Base-by-base conservation (phyloP, 2,329 filamentous ascomycete genomes). In the Talaromyces sp. region DNA sequence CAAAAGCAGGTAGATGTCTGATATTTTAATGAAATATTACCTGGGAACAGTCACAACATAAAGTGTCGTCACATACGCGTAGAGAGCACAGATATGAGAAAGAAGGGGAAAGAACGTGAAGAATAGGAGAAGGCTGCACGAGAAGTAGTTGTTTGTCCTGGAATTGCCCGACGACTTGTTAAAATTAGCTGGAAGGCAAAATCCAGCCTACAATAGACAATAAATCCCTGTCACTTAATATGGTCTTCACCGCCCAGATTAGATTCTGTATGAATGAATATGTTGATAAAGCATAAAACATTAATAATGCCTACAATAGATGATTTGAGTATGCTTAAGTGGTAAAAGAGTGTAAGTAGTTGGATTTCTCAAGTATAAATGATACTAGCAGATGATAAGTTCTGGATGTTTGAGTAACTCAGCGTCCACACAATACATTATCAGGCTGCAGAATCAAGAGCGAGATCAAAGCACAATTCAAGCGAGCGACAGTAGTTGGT, bases 401-500 rank as follows among this genome's bases (percentile, higher is more conserved):
- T 33, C 8, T 37, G 3, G 6, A 22, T 22, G n/a, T 56, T 56
- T 19, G n/a, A 56, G 11, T 37, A 39, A 31, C 6, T 2, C 10
- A 39, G 31, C 6, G 1, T 56, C 19, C 19, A 22, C 31, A 19
- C 17, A 39, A 31, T 33, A 43, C 10, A 56, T 39, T 37, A 2
- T 35, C 1, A n/a, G 59, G 45, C 33, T 17, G 33, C n/a, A 19
- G 19, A 35, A n/a, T 19, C 19, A 25, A 45, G 7, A 45, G 56
- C 43, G 27, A 15, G 4, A 17, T 33, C 4, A 47, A 47, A 57
- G 47, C 39, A 35, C 39, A 13, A 25, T 43, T 63, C 41, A 27
- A 63, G 8, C 9, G 61, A 63, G 37, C 19, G 61, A 63, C 50
- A 47, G 17, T 47, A 35, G 61, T 63, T 54, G 52, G 61, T 25